Evolutionary conservation across 441 rosid genomes (phyloP).

Genomic region (Gossypium schwendimanii): DNA sequence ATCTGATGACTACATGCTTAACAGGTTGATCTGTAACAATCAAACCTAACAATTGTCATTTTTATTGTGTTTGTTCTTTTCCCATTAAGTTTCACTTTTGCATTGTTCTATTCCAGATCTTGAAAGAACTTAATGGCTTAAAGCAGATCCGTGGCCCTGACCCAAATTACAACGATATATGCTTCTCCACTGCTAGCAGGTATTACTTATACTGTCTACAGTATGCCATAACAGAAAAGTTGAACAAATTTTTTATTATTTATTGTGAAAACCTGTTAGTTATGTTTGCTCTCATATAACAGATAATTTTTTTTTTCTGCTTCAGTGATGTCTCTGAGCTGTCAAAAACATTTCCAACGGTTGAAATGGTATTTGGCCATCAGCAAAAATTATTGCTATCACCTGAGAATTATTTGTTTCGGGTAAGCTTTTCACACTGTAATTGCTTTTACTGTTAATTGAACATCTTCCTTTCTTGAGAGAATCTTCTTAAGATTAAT

Average conservation of each 20-base stretch:
- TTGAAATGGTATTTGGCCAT: constrained; percentile 65
- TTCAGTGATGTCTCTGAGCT: constrained; percentile 54
- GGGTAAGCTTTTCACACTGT: constrained; percentile 34
- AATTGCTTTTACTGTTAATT: not conserved
- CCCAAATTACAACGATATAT: constrained; percentile 78
- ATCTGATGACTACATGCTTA: not conserved
- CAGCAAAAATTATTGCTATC: constrained; percentile 61
- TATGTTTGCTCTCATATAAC: constrained; percentile 6
- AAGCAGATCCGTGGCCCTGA: constrained; percentile 80
- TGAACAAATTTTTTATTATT: not conserved
- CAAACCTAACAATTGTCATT: not conserved
- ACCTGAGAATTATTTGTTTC: constrained; percentile 86
- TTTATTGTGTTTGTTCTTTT: constrained; percentile 2
- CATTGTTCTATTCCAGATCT: constrained; percentile 39
- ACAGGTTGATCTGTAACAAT: not conserved
- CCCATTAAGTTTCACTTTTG: not conserved
- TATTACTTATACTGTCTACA: constrained; percentile 20
- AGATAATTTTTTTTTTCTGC: constrained; percentile 16
- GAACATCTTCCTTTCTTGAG: not conserved
- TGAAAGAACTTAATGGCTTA: constrained; percentile 47
- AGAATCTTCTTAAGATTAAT: not conserved
- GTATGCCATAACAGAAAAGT: constrained; percentile 5
- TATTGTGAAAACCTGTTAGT: not conserved
- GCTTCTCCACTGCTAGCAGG: constrained; percentile 76
- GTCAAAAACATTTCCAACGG: constrained; percentile 55